These are phyloP conservation scores for Sequoiadendron giganteum DNA, from an alignment of 75 land plant species.

Conservation along the genomic window DNA sequence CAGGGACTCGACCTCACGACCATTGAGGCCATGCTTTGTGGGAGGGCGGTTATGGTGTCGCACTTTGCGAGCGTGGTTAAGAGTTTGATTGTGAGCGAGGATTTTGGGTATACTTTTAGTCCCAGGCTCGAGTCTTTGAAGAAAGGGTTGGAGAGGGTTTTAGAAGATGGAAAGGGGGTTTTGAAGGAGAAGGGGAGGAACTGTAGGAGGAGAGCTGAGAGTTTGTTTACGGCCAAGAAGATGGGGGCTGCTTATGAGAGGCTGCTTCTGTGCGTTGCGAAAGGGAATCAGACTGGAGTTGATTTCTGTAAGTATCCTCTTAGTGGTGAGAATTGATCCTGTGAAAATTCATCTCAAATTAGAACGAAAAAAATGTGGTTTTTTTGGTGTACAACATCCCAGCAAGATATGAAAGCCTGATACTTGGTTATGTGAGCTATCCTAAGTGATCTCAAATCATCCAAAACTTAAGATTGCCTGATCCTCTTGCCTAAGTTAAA, in stretches of 20 bases:
- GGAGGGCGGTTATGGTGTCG: slow-evolving; percentile 49
- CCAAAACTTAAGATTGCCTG: background rate
- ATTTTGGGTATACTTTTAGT: slow-evolving; percentile 43
- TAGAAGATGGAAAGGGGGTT: slow-evolving; percentile 20
- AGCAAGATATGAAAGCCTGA: background rate
- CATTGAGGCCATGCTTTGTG: slow-evolving; percentile 57
- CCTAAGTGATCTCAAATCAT: background rate
- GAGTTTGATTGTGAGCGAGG: slow-evolving; percentile 28
- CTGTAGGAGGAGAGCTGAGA: slow-evolving; percentile 26
- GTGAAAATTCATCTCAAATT: background rate
- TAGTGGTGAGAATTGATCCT: background rate
- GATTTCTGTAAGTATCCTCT: slow-evolving; percentile 43
- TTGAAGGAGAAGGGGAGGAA: slow-evolving; percentile 24
- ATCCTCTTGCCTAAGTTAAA: background rate
- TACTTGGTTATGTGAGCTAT: no score
- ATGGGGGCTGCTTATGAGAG: slow-evolving; percentile 53
- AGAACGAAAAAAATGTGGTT: no score
- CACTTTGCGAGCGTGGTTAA: slow-evolving; percentile 40
- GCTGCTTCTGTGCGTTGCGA: slow-evolving; percentile 39
- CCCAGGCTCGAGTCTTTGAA: slow-evolving; percentile 36
- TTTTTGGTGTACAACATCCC: background rate
- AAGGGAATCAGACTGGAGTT: slow-evolving; percentile 9
- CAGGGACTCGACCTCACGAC: slow-evolving; percentile 55
- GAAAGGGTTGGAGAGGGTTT: slow-evolving; percentile 24
- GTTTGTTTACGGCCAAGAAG: slow-evolving; percentile 42